phyloP scores from a whole-genome alignment of 2,329 filamentous ascomycete species.

The Ophiocordyceps australis region DNA sequence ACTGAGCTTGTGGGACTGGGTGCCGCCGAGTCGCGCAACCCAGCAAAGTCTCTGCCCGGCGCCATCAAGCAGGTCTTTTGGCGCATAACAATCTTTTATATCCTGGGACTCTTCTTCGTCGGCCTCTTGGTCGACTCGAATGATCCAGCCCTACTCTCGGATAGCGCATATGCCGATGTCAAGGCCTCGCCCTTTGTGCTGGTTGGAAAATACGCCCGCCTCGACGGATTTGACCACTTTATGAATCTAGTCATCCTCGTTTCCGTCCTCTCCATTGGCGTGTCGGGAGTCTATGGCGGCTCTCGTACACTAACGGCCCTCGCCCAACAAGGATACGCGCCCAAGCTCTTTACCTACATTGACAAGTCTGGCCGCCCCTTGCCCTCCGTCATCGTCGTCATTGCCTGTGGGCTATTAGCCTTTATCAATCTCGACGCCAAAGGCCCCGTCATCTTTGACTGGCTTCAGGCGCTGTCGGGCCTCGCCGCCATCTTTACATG shows the following conservation, averaged over 20 bases:
- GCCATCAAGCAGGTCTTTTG: slow-evolving; percentile 55
- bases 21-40: slow-evolving; percentile 46
- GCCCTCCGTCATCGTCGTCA: slow-evolving; percentile 19
- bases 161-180: slow-evolving; percentile 7
- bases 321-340: slow-evolving; percentile 30
- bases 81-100: slow-evolving; percentile 27
- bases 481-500: slow-evolving; percentile 45
- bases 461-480: slow-evolving; percentile 43
- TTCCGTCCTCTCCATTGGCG: slow-evolving; percentile 31
- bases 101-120: slow-evolving; percentile 24
- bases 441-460: slow-evolving; percentile 35
- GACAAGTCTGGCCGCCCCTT: slow-evolving; percentile 30
- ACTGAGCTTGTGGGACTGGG: slow-evolving; percentile 50
- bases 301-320: slow-evolving; percentile 33
- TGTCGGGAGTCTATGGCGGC: slow-evolving; percentile 31
- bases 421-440: slow-evolving; percentile 22
- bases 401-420: slow-evolving; percentile 23
- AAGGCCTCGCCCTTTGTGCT: slow-evolving; percentile 29
- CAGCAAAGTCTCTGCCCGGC: slow-evolving; percentile 49
- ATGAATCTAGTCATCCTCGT: slow-evolving; percentile 33
- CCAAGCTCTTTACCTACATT: slow-evolving; percentile 29
- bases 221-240: slow-evolving; percentile 24
- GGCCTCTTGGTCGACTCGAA: slow-evolving; percentile 21
- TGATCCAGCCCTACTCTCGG: slow-evolving; percentile 19
- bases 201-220: slow-evolving; percentile 24